Percentiles rank a stretch among this genome's conserved stretches.
These are phyloP conservation scores for Ceraceosorus guamensis DNA, from an alignment of 1,284 basidiomycete genomes.

Conservation along the genomic window DNA sequence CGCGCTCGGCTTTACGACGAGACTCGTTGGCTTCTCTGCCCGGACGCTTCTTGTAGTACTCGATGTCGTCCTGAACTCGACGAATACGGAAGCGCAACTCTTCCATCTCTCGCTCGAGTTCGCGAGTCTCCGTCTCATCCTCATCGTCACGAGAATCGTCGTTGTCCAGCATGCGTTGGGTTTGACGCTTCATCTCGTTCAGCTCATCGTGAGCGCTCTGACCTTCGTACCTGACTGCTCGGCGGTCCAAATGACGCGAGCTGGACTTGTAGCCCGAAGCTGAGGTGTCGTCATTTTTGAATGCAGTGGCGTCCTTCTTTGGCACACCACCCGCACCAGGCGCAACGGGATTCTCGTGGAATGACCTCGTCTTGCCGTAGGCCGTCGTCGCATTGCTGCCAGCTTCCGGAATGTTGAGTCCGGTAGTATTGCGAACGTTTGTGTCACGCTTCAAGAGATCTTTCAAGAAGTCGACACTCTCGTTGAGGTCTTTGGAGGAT, in stretches of 20 bases:
- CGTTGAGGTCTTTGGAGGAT: slow-evolving; percentile 81
- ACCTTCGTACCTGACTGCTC: slow-evolving; percentile 69
- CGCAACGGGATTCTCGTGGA: slow-evolving; percentile 54
- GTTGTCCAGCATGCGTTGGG: slow-evolving; percentile 73
- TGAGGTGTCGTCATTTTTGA: slow-evolving; percentile 67
- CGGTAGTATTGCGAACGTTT: slow-evolving; percentile 50
- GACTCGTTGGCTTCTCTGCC: slow-evolving; percentile 69
- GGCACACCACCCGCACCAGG: slow-evolving; percentile 51
- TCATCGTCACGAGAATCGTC: slow-evolving; percentile 74
- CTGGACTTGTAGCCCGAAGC: slow-evolving; percentile 66
- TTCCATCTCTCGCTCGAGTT: slow-evolving; percentile 76
- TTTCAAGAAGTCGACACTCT: slow-evolving; percentile 83
- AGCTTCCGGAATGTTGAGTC: slow-evolving; percentile 46
- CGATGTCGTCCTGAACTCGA: slow-evolving; percentile 85
- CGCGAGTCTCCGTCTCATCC: slow-evolving; percentile 24
- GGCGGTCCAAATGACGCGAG: slow-evolving; percentile 78
- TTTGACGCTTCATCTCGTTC: slow-evolving; percentile 77
- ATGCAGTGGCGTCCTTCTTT: slow-evolving; percentile 83
- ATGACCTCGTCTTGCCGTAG: slow-evolving; percentile 64
- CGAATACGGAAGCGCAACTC: slow-evolving; percentile 79
- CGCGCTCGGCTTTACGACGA: slow-evolving; percentile 76
- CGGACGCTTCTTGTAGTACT: slow-evolving; percentile 72
- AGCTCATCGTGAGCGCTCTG: slow-evolving; percentile 63
- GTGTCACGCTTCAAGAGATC: slow-evolving; percentile 79
- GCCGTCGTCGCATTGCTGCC: slow-evolving; percentile 43